A percentile compares a stretch with the other conserved stretches of the same genome.
phyloP scores from a whole-genome alignment of 2,329 filamentous ascomycete genomes.

The Bipolaris cookei region DNA sequence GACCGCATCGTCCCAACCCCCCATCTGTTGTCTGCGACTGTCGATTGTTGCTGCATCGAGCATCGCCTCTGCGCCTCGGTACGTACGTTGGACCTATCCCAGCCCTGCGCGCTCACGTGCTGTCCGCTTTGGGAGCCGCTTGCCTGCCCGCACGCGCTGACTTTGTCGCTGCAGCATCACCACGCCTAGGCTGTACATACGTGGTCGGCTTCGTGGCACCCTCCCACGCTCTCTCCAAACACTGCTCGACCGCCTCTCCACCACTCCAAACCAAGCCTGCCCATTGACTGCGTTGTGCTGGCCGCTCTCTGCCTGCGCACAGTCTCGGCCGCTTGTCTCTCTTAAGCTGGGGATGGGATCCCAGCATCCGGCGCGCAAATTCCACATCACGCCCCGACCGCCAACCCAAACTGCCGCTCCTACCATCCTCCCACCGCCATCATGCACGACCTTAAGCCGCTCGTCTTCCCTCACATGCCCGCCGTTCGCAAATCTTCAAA shows the following conservation, averaged over 20 bases:
- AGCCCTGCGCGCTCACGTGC: constrained; percentile 41
- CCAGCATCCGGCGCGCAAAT: constrained; percentile 37
- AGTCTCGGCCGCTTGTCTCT: constrained; percentile 11
- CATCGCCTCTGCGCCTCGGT: constrained; percentile 15
- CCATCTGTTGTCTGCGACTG: constrained; percentile 1
- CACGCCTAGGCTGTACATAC: constrained; percentile 40
- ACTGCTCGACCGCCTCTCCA: constrained; percentile 40
- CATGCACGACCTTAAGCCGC: constrained; percentile 51
- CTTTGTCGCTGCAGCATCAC: constrained; percentile 35
- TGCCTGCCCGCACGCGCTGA: constrained; percentile 31
- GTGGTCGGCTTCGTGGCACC: constrained; percentile 51
- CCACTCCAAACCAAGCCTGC: constrained; percentile 24
- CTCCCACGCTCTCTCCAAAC: constrained; percentile 37
- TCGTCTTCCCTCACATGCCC: constrained; percentile 48
- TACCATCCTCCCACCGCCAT: constrained; percentile 14
- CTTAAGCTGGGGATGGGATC: constrained; percentile 49
- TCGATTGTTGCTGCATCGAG: constrained; percentile 8
- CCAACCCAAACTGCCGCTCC: constrained; percentile 16
- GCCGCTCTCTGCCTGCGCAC: constrained; percentile 23
- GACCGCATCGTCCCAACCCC: neutral
- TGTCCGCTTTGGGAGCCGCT: constrained; percentile 32
- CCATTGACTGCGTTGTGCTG: constrained; percentile 25
- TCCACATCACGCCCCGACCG: constrained; percentile 34
- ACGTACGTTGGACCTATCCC: constrained; percentile 31
- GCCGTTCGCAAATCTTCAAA: constrained; percentile 48